phyloP scores from a whole-genome alignment of 257 asterid species.

The Primulina tabacum region DNA sequence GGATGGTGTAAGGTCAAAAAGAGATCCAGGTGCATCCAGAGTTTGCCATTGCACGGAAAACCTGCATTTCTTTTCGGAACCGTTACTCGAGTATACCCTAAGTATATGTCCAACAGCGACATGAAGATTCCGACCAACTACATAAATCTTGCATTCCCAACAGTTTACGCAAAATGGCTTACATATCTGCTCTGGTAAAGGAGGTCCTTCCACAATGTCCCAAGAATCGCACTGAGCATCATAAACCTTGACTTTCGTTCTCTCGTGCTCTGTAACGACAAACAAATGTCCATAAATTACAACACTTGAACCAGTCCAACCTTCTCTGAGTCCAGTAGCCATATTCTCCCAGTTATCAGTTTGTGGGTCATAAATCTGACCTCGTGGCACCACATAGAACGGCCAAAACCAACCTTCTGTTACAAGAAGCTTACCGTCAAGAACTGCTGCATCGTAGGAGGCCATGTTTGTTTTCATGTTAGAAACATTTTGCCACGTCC shows the following conservation, averaged over 20 bases:
- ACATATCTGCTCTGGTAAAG: constrained; percentile 84
- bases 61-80: constrained; percentile 30
- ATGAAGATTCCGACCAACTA: constrained; percentile 83
- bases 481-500: constrained; percentile 65
- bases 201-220: constrained; percentile 79
- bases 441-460: constrained; percentile 78
- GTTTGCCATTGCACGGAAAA: constrained; percentile 70
- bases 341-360: constrained; percentile 76
- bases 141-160: constrained; percentile 60
- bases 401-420: constrained; percentile 99
- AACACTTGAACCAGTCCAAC: constrained; percentile 97
- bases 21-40: constrained; percentile 70
- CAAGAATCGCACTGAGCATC: constrained; percentile 64
- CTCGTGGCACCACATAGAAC: constrained; percentile 81
- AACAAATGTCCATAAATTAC: constrained; percentile 65
- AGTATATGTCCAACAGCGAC: constrained; percentile 77
- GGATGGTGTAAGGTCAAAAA: constrained; percentile 68
- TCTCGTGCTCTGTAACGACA: constrained; percentile 92
- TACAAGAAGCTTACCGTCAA: constrained; percentile 77
- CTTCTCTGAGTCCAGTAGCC: constrained; percentile 89
- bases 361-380: constrained; percentile 78
- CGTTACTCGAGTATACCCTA: constrained; percentile 13
- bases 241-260: constrained; percentile 89
- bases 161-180: constrained; percentile 78
- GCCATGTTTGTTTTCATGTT: constrained; percentile 79